A percentile compares a stretch with the other conserved stretches of the same genome.
These are phyloP conservation scores for Ophiocordyceps sinensis DNA, from an alignment of 2,329 filamentous ascomycete genomes.

Conservation along the genomic window DNA sequence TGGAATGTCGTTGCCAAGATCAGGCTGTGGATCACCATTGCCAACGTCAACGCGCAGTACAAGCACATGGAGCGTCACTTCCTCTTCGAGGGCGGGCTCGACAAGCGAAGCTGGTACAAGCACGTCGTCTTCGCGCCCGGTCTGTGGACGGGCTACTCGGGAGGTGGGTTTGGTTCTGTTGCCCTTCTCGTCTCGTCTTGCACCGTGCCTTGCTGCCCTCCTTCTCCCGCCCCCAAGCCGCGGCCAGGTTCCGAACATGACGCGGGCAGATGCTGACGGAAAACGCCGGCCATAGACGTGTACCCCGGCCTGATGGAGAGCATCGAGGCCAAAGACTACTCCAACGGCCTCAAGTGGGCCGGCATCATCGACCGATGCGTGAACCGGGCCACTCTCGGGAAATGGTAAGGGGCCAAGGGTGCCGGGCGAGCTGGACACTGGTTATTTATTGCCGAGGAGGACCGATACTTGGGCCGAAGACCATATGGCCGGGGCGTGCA, in stretches of 20 bases:
- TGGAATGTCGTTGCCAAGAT: constrained; percentile 61
- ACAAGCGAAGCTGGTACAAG: constrained; percentile 79
- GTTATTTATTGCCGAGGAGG: background rate
- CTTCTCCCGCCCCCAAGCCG: background rate
- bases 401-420: constrained; percentile 5
- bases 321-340: constrained; percentile 44
- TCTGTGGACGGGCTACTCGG: constrained; percentile 80
- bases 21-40: constrained; percentile 47
- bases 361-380: constrained; percentile 41
- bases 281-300: constrained; percentile 26
- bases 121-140: constrained; percentile 89
- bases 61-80: constrained; percentile 75
- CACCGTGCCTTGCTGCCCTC: too few relatives aligned
- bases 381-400: constrained; percentile 26
- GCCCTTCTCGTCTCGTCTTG: too few relatives aligned
- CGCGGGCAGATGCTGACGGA: constrained; percentile 4
- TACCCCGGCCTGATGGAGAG: constrained; percentile 49
- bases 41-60: constrained; percentile 62
- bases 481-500: too few relatives aligned
- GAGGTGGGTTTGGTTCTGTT: constrained; percentile 33
- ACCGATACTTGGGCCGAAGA: background rate
- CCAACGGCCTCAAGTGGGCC: constrained; percentile 43
- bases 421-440: background rate
- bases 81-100: constrained; percentile 59
- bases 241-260: too few relatives aligned